A percentile compares a stretch with the other conserved stretches of the same genome.
These are phyloP conservation scores for Baudoinia panamericana DNA, from an alignment of 495 filamentous ascomycete genomes.

Conservation along the genomic window DNA sequence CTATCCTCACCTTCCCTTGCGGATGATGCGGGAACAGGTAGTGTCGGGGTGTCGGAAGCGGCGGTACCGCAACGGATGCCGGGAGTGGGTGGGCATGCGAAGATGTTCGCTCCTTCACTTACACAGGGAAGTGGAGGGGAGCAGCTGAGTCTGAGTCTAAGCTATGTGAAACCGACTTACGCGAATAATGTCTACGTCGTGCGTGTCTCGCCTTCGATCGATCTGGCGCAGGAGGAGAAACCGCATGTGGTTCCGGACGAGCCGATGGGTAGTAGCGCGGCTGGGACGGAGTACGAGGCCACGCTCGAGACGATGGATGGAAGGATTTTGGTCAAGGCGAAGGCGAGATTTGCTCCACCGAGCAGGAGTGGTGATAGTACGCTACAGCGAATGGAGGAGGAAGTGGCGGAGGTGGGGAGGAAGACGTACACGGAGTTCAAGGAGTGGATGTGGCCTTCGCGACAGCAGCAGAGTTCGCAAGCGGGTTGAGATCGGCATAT, in stretches of 20 bases:
- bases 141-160: slow-evolving; percentile 51
- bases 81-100: slow-evolving; percentile 17
- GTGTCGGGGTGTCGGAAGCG: slow-evolving; percentile 6
- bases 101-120: slow-evolving; percentile 29
- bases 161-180: slow-evolving; percentile 46
- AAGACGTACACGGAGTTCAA: slow-evolving; percentile 15
- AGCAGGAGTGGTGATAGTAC: too few species aligned
- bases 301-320: slow-evolving; percentile 35
- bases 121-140: too few species aligned
- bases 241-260: slow-evolving; percentile 18
- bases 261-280: slow-evolving; percentile 1
- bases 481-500: too few species aligned
- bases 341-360: slow-evolving; percentile 9
- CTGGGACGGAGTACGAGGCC: slow-evolving; percentile 32
- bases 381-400: slow-evolving; percentile 6
- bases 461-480: slow-evolving; percentile 16
- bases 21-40: not conserved
- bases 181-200: slow-evolving; percentile 53
- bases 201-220: slow-evolving; percentile 35
- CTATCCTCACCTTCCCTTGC: too few species aligned
- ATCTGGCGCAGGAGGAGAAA: slow-evolving; percentile 12
- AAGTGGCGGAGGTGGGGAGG: slow-evolving; percentile 2
- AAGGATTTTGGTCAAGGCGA: slow-evolving; percentile 46
- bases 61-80: slow-evolving; percentile 18
- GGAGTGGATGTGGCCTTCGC: slow-evolving; percentile 19